Percentiles rank a stretch among this genome's conserved stretches.
Evolutionary conservation across 768 basidiomycete genomes (phyloP).

Genomic region (Jaapia argillacea): DNA sequence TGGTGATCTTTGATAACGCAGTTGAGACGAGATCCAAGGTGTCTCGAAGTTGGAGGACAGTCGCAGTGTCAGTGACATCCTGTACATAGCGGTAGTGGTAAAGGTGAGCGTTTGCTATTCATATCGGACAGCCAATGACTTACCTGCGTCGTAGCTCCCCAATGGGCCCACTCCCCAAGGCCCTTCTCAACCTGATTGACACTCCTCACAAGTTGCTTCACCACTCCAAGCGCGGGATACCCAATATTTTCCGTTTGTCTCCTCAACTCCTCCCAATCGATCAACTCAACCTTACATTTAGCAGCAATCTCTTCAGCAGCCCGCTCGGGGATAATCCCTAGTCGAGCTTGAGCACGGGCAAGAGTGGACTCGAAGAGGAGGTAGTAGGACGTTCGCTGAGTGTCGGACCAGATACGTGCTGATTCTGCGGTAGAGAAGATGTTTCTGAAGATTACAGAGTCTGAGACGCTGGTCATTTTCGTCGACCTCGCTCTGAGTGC

Average conservation of each 20-base stretch:
- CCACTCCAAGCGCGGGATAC: constrained; percentile 33
- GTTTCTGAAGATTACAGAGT: neutral
- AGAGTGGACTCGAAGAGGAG: constrained; percentile 22
- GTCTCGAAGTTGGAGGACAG: constrained; percentile 29
- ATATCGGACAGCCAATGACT: constrained; percentile 3
- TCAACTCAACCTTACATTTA: constrained; percentile 25
- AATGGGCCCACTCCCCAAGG: constrained; percentile 37
- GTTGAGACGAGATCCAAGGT: constrained; percentile 25
- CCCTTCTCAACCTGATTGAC: constrained; percentile 23
- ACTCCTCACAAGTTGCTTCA: constrained; percentile 30
- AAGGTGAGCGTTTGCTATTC: neutral
- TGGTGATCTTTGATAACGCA: constrained; percentile 20
- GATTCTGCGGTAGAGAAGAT: neutral
- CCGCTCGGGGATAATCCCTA: constrained; percentile 28
- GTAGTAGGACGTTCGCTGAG: constrained; percentile 9
- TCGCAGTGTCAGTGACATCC: constrained; percentile 41
- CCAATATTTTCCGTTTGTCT: constrained; percentile 32
- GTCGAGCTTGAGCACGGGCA: constrained; percentile 26
- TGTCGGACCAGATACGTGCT: neutral
- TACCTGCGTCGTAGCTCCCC: constrained; percentile 40
- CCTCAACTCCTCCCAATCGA: constrained; percentile 28
- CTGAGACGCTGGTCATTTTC: constrained; percentile 1
- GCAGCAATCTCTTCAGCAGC: constrained; percentile 25
- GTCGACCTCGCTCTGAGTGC: too few relatives aligned
- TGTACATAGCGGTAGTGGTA: constrained; percentile 6